A percentile compares a stretch with the other conserved stretches of the same genome.
These are phyloP conservation scores for Aspergillus saccharolyticus DNA, from an alignment of 495 filamentous ascomycete species.

Conservation along the genomic window DNA sequence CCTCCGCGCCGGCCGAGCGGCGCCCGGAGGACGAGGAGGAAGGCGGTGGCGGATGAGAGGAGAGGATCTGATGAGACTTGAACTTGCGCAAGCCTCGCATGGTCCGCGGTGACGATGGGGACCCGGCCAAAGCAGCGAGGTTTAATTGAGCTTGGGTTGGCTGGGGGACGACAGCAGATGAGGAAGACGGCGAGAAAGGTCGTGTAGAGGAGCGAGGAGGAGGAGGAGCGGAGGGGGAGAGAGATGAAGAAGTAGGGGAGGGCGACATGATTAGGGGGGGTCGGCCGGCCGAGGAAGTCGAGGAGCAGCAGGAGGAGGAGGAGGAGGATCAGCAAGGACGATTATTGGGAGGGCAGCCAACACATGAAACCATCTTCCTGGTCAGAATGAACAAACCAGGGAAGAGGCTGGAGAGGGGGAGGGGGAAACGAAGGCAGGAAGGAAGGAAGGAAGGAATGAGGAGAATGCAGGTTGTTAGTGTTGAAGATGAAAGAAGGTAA, in stretches of 20 bases:
- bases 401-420: neutral
- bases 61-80: constrained; percentile 48
- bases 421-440: neutral
- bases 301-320: neutral
- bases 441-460: neutral
- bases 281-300: neutral
- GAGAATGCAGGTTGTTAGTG: constrained; percentile 1
- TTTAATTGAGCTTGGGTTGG: constrained; percentile 22
- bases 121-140: constrained; percentile 32
- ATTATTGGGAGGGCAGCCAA: neutral
- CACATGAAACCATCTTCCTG: constrained; percentile 12
- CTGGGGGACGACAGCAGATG: neutral
- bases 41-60: constrained; percentile 28
- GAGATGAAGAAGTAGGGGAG: neutral
- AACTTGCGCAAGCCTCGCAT: constrained; percentile 49
- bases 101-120: constrained; percentile 40
- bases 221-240: constrained; percentile 2
- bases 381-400: constrained; percentile 1
- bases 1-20: constrained; percentile 22
- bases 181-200: constrained; percentile 1
- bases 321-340: constrained; percentile 3
- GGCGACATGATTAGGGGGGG: neutral
- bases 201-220: neutral
- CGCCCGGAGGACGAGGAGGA: constrained; percentile 35
- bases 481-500: too few relatives aligned